Base-by-base conservation (phyloP, 257 asterid genomes). In the Fraxinus quadrangulata region DNA sequence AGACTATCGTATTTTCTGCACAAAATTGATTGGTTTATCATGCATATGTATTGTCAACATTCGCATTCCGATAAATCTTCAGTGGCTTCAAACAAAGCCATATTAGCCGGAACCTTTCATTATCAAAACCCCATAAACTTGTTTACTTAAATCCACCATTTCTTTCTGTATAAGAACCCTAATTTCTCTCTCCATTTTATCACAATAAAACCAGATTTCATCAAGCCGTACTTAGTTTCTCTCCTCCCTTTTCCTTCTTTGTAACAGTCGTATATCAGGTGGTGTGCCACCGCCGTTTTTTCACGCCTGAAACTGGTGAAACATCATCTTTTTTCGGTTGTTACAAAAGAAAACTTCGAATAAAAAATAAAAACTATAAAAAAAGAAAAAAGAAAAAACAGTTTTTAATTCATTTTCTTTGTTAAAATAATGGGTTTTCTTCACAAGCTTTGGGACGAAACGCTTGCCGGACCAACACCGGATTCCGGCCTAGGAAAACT, bases 381-480 rank as follows among this genome's bases (percentile, higher is more conserved):
- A 31, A 39, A 17, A 6, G 67, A 34, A 45, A 42, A 37, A 37
- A 2, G 39, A 34, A 11, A 10, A 31, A 6, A 37, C 7, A n/a
- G n/a, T 36, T 28, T 3, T 61, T 37, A 1, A 30, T 10, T 47
- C 19, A 73, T 70, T 23, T 12, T 6, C 70, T 11, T 13, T 19
- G 11, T 75, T 72, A 56, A 23, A 11, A 81, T 75, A 39, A 92
- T 91, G 97, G 97, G 97, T 83, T 91, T 92, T 79, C 91, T 92
- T 81, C 88, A 92, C 88, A 89, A 88, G 79, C 86, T 91, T 10
- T 92, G 97, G 97, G 97, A 92, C 74, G 97, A 92, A 16, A 92
- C 96, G 63, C 81, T 92, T 0, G 97, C 97, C 71, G 97, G 97
- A 2, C 97, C 97, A 2, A 69, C 94, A 2, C 97, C 97, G 14